Percentiles rank a stretch among this genome's conserved stretches.
phyloP scores from a whole-genome alignment of 2,329 filamentous ascomycete genomes.

The Microsporum ferrugineum region DNA sequence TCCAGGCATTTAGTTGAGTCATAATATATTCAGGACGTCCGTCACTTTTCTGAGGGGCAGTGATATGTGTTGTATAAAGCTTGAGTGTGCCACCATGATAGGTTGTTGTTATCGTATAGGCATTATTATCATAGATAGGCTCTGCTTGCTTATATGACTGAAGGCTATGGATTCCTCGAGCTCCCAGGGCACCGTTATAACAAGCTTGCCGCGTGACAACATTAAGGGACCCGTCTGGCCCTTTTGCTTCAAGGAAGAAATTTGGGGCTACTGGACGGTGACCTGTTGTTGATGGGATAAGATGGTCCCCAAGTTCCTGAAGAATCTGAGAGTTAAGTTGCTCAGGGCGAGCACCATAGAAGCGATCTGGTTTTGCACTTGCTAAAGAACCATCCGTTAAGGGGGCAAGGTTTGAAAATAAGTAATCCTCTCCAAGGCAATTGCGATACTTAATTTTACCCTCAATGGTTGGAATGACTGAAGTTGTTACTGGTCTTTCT shows the following conservation, averaged over 20 bases:
- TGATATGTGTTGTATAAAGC: slow-evolving; percentile 8
- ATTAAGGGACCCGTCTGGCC: slow-evolving; percentile 21
- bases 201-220: slow-evolving; percentile 28
- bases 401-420: slow-evolving; percentile 27
- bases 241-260: slow-evolving; percentile 35
- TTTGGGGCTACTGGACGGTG: slow-evolving; percentile 29
- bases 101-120: slow-evolving; percentile 28
- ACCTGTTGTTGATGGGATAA: slow-evolving; percentile 22
- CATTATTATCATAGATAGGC: slow-evolving; percentile 29
- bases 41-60: background rate
- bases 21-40: slow-evolving; percentile 9
- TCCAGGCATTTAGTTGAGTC: slow-evolving; percentile 17
- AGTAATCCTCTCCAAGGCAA: slow-evolving; percentile 16
- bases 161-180: slow-evolving; percentile 30
- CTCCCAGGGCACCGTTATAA: slow-evolving; percentile 31
- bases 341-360: slow-evolving; percentile 22
- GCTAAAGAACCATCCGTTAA: slow-evolving; percentile 25
- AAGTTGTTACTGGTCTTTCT: slow-evolving; percentile 25
- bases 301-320: slow-evolving; percentile 16
- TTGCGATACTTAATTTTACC: slow-evolving; percentile 13
- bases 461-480: slow-evolving; percentile 23
- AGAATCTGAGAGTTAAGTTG: slow-evolving; percentile 21
- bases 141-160: slow-evolving; percentile 26
- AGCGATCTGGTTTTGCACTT: slow-evolving; percentile 22
- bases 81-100: slow-evolving; percentile 8